Conservation (phyloP, 2,329 filamentous ascomycete genomes). For the Hypoxylon sp. region DNA sequence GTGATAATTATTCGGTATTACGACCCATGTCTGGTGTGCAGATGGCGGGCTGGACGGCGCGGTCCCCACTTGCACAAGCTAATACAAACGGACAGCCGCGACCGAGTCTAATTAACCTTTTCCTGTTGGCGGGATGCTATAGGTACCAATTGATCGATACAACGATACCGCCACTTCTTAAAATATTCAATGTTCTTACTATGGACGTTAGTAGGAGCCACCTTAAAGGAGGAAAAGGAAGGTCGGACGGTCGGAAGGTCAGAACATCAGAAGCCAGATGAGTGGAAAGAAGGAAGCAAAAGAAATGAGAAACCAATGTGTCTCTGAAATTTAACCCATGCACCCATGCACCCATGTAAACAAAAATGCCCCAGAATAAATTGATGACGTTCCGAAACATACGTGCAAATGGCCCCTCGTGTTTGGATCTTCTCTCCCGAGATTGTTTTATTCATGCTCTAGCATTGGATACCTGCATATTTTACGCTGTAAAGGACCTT, state of each 20-base stretch:
- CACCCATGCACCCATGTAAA: no score
- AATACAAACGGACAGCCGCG: constrained; percentile 13
- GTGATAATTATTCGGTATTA: constrained; percentile 33
- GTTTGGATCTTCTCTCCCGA: constrained; percentile 21
- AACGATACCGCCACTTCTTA: constrained; percentile 16
- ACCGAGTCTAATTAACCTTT: constrained; percentile 23
- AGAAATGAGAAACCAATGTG: constrained; percentile 25
- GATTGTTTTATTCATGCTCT: constrained; percentile 42
- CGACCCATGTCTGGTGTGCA: constrained; percentile 30
- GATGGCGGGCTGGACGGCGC: constrained; percentile 19
- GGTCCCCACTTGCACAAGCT: constrained; percentile 29
- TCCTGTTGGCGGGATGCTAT: constrained; percentile 16
- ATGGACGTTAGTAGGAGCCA: neutral
- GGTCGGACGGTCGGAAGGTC: neutral
- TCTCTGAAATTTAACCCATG: constrained; percentile 20
- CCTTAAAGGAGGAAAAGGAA: neutral
- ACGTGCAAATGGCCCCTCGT: constrained; percentile 24
- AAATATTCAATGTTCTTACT: neutral
- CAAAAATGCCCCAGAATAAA: constrained; percentile 24
- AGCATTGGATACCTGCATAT: constrained; percentile 2
- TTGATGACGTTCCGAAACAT: constrained; percentile 38
- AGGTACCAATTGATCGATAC: constrained; percentile 17
- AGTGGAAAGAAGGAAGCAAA: constrained; percentile 13
- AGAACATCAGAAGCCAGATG: neutral
- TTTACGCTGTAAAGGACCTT: constrained; percentile 1